phyloP scores from a whole-genome alignment of 164 flowering plant genomes.

The Amborella trichopoda region DNA sequence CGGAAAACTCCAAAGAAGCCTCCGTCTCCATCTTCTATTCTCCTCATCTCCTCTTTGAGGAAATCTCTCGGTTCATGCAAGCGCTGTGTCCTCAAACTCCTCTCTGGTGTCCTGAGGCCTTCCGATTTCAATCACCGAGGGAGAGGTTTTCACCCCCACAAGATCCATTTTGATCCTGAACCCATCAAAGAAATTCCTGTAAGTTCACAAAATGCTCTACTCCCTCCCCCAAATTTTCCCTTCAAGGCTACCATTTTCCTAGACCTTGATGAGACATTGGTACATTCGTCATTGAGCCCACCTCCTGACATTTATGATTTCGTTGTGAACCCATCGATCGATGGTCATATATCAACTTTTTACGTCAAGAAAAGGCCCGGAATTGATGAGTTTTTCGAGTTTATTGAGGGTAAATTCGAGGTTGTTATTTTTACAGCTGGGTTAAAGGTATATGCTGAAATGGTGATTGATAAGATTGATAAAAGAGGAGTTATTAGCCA shows the following conservation, averaged over 20 bases:
- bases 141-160: neutral
- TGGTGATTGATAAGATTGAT: conserved; percentile 58
- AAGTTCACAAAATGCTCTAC: conserved; percentile 11
- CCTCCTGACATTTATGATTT: conserved; percentile 64
- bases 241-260: conserved; percentile 47
- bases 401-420: conserved; percentile 36
- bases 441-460: conserved; percentile 61
- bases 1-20: too few species aligned
- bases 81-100: conserved; percentile 52
- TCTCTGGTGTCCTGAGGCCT: conserved; percentile 35
- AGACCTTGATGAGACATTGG: conserved; percentile 77
- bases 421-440: conserved; percentile 83
- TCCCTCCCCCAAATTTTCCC: conserved; percentile 28
- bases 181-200: too few species aligned
- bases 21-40: too few species aligned
- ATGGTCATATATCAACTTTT: conserved; percentile 35
- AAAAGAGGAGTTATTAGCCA: conserved; percentile 35
- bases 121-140: conserved; percentile 13
- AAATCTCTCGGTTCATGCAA: conserved; percentile 48
- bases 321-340: conserved; percentile 53
- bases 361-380: conserved; percentile 78
- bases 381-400: conserved; percentile 45
- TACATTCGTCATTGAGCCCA: conserved; percentile 47
- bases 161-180: too few species aligned
- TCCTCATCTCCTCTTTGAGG: conserved; percentile 46